Percentiles rank a stretch among this genome's conserved stretches.
These are phyloP conservation scores for Bretziella fagacearum DNA, from an alignment of 2,329 filamentous ascomycete genomes.

Conservation along the genomic window DNA sequence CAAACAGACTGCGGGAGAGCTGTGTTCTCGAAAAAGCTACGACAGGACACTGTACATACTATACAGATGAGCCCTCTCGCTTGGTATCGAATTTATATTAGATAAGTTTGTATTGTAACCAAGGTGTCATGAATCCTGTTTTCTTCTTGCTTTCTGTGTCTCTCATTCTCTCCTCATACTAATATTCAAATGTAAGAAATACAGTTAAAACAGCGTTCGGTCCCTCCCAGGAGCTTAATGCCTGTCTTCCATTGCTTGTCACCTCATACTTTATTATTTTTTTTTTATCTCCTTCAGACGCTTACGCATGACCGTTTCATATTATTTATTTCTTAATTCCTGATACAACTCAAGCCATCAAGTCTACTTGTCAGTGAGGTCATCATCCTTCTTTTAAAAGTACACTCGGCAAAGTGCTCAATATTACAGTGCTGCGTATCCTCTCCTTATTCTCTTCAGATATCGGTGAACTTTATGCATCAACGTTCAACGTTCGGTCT, in stretches of 20 bases:
- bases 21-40: not conserved
- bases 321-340: slow-evolving; percentile 4
- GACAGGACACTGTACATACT: too few relatives aligned
- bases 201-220: slow-evolving; percentile 1
- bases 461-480: not conserved
- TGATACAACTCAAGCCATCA: slow-evolving; percentile 1
- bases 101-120: too few relatives aligned
- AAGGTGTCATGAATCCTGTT: too few relatives aligned
- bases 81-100: not conserved
- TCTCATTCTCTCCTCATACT: too few relatives aligned
- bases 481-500: not conserved
- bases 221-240: not conserved
- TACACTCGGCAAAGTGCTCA: not conserved
- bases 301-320: slow-evolving; percentile 10
- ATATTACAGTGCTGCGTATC: not conserved
- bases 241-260: not conserved
- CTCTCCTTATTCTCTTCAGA: not conserved
- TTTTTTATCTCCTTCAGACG: not conserved
- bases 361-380: not conserved
- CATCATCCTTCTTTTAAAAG: not conserved
- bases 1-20: not conserved
- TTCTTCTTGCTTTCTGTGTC: too few relatives aligned
- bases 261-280: slow-evolving; percentile 1
- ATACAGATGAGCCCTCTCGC: not conserved
- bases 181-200: not conserved